Base-by-base conservation (phyloP, 2,329 filamentous ascomycete genomes). In the Dendrostoma leiphaemia region DNA sequence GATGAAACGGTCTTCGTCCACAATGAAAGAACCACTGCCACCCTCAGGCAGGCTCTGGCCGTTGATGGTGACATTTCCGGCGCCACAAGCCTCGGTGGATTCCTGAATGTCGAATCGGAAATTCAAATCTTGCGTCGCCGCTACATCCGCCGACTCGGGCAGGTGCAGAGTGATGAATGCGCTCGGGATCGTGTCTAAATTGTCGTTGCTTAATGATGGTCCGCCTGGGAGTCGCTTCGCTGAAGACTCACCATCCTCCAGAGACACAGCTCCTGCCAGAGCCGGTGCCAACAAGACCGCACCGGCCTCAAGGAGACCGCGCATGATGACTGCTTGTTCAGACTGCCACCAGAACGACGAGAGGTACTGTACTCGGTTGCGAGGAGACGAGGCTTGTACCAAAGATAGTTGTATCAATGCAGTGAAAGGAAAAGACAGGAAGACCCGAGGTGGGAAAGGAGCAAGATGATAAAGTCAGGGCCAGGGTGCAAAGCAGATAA, bases 31-130 rank as follows among this genome's bases (percentile, higher is more conserved):
- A 19, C 76, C 77, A 28, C 69, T 70, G 46, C 77, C 77, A 40
- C 71, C 67, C 54, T 74, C 72, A 15, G 66, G 58, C 5, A 81
- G 67, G 5, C 63, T 35, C 54, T 76, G 71, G 54, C 72, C 75
- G 62, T 80, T 75, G 55, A 82, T 62, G 17, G 71, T 74, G 54
- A 80, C 67, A 59, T 76, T 77, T 58, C 71, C 73, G 61, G 67
- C 68, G 3, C 73, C 77, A 60, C 79, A 82, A 24, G 73, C 67
- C n/a, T 70, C 64, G 9, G 67, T 65, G 9, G 77, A 75, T 54
- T 76, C 72, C 29, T 73, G 63, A 34, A 81, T 65, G 57, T 78
- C 71, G 44, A 82, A 62, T 43, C 69, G 69, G 46, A 81, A 66
- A 38, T 49, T 47, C 48, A 52, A 21, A n/a, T 53, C 34, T 12